A percentile compares a stretch with the other conserved stretches of the same genome.
phyloP scores from a whole-genome alignment of 352 stramenopile genomes.

The Phytophthora melonis region DNA sequence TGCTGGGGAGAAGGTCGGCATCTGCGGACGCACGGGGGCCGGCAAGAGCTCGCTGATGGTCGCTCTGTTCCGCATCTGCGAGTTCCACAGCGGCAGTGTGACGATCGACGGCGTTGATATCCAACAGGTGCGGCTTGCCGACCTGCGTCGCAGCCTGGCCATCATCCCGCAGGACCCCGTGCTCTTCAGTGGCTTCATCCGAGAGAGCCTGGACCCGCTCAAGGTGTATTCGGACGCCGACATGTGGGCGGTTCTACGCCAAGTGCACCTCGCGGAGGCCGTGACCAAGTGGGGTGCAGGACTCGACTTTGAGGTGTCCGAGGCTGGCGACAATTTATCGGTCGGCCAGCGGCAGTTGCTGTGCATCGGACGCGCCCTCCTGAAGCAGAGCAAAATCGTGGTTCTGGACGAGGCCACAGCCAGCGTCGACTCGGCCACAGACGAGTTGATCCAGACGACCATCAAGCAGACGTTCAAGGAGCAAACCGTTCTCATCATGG shows the following conservation, averaged over 20 bases:
- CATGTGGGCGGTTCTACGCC: slow-evolving; percentile 66
- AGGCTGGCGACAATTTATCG: slow-evolving; percentile 72
- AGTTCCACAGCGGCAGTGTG: slow-evolving; percentile 70
- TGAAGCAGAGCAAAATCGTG: slow-evolving; percentile 90
- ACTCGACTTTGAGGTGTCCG: slow-evolving; percentile 60
- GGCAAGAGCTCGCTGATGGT: slow-evolving; percentile 27
- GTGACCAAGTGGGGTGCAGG: slow-evolving; percentile 57
- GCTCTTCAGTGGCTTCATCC: slow-evolving; percentile 89
- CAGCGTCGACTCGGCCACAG: slow-evolving; percentile 76
- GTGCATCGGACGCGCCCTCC: slow-evolving; percentile 94
- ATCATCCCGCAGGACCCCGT: slow-evolving; percentile 89
- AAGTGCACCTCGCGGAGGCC: slow-evolving; percentile 65
- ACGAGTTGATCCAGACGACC: slow-evolving; percentile 57
- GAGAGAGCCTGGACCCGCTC: slow-evolving; percentile 92
- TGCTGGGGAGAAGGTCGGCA: slow-evolving; percentile 28
- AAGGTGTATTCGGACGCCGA: slow-evolving; percentile 66
- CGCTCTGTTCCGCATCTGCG: slow-evolving; percentile 36
- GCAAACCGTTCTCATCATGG: slow-evolving; percentile 59
- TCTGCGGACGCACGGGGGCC: slow-evolving; percentile 14
- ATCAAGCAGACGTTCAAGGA: slow-evolving; percentile 87
- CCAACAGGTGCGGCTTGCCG: slow-evolving; percentile 40
- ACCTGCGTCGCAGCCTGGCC: slow-evolving; percentile 48
- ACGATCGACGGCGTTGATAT: slow-evolving; percentile 90
- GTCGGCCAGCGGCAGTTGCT: slow-evolving; percentile 91
- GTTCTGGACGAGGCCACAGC: too few relatives aligned